Evolutionary conservation across 176 grass and related monocot species (phyloP).

Genomic region (Oryza meyeriana): DNA sequence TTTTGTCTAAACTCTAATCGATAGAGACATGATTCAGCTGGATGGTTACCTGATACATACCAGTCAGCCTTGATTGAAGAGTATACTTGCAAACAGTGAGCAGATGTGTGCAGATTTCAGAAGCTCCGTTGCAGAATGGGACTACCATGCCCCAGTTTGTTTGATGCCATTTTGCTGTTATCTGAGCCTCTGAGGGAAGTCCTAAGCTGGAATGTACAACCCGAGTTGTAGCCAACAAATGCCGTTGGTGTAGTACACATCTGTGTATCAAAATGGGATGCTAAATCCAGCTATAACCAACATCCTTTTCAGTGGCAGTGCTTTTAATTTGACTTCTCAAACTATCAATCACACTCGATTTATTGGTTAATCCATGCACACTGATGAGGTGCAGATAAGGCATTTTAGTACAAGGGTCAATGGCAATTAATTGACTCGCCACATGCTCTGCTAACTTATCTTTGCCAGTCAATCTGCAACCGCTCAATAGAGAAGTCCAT

Average conservation of each 20-base stretch:
- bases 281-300: slow-evolving; percentile 57
- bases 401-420: slow-evolving; percentile 37
- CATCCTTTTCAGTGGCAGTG: slow-evolving; percentile 11
- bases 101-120: not conserved
- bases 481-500: slow-evolving; percentile 71
- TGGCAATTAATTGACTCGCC: slow-evolving; percentile 42
- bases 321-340: slow-evolving; percentile 45
- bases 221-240: not conserved
- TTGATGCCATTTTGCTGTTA: not conserved
- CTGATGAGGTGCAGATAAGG: slow-evolving; percentile 61
- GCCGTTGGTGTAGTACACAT: not conserved
- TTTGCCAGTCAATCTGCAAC: slow-evolving; percentile 43
- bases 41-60: not conserved
- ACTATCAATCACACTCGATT: slow-evolving; percentile 40
- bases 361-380: slow-evolving; percentile 38
- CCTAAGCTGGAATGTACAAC: not conserved
- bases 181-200: not conserved
- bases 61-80: not conserved
- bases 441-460: slow-evolving; percentile 48
- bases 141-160: not conserved
- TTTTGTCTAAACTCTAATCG: not conserved
- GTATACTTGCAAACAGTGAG: not conserved
- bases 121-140: not conserved
- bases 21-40: not conserved
- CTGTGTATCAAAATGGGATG: not conserved